phyloP scores from a whole-genome alignment of 2,329 filamentous ascomycete genomes.

The Microdochium trichocladiopsis region DNA sequence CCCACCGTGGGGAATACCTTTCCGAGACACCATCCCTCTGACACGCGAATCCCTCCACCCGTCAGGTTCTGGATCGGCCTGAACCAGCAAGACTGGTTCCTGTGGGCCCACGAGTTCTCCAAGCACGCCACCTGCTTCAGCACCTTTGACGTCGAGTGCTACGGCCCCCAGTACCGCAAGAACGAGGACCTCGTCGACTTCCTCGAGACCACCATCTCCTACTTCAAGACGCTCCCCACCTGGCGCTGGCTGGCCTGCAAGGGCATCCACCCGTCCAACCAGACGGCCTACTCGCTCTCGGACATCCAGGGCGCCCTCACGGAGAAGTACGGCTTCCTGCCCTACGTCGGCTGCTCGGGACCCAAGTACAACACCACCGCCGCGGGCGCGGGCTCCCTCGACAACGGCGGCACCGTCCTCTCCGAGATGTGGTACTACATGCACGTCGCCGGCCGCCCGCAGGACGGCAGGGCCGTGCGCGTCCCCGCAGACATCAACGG shows the following conservation, averaged over 20 bases:
- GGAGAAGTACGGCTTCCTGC: slow-evolving; percentile 42
- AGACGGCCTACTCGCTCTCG: slow-evolving; percentile 45
- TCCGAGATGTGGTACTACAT: slow-evolving; percentile 63
- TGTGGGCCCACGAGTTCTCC: slow-evolving; percentile 63
- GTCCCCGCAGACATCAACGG: slow-evolving; percentile 37
- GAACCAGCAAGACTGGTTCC: slow-evolving; percentile 44
- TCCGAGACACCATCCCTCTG: not conserved
- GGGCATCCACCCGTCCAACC: slow-evolving; percentile 51
- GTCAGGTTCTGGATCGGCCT: slow-evolving; percentile 52
- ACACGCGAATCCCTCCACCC: not conserved
- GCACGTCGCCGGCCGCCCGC: slow-evolving; percentile 50
- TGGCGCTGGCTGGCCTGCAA: slow-evolving; percentile 49
- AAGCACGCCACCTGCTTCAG: slow-evolving; percentile 64
- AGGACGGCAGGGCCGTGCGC: slow-evolving; percentile 38
- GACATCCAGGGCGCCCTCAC: slow-evolving; percentile 44
- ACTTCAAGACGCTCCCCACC: slow-evolving; percentile 52
- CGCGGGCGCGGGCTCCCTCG: slow-evolving; percentile 44
- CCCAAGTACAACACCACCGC: slow-evolving; percentile 53
- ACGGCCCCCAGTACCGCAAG: slow-evolving; percentile 47
- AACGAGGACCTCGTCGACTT: slow-evolving; percentile 57
- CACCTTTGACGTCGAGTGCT: slow-evolving; percentile 59
- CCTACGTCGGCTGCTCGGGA: slow-evolving; percentile 56
- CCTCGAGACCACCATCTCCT: slow-evolving; percentile 52
- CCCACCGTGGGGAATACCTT: not conserved
- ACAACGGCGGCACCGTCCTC: slow-evolving; percentile 50